Evolutionary conservation across 1,284 basidiomycete genomes (phyloP).

Genomic region (Malassezia yamatoensis): DNA sequence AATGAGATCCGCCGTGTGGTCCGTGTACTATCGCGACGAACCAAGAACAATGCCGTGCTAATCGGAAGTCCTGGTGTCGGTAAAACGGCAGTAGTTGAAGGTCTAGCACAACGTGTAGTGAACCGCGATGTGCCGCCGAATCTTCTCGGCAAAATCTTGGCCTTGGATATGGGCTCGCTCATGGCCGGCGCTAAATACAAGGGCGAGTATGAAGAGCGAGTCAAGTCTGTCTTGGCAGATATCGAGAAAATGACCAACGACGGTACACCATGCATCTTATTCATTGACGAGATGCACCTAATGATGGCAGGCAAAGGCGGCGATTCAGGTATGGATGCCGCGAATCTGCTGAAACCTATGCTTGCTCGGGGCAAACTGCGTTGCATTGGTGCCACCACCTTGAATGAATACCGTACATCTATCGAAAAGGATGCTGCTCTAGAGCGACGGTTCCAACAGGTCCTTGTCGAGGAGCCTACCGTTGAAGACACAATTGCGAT

Average conservation of each 20-base stretch:
- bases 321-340: slow-evolving; percentile 42
- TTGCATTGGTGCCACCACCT: slow-evolving; percentile 85
- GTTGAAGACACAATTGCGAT: slow-evolving; percentile 88
- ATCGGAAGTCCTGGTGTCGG: slow-evolving; percentile 56
- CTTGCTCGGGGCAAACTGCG: slow-evolving; percentile 73
- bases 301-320: slow-evolving; percentile 42
- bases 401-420: slow-evolving; percentile 85
- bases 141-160: slow-evolving; percentile 68
- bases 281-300: slow-evolving; percentile 69
- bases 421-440: slow-evolving; percentile 80
- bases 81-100: slow-evolving; percentile 72
- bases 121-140: slow-evolving; percentile 88
- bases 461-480: slow-evolving; percentile 80
- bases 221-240: slow-evolving; percentile 80
- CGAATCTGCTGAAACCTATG: slow-evolving; percentile 48
- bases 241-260: slow-evolving; percentile 81
- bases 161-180: slow-evolving; percentile 80
- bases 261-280: slow-evolving; percentile 76
- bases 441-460: slow-evolving; percentile 82
- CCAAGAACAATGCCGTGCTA: slow-evolving; percentile 83
- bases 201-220: slow-evolving; percentile 93
- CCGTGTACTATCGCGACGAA: slow-evolving; percentile 52
- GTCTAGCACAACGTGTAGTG: slow-evolving; percentile 87
- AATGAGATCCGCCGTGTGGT: slow-evolving; percentile 45
- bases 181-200: slow-evolving; percentile 95